These are phyloP conservation scores for Thermothelomyces thermophilus DNA, from an alignment of 2,329 filamentous ascomycete genomes.

Conservation along the genomic window DNA sequence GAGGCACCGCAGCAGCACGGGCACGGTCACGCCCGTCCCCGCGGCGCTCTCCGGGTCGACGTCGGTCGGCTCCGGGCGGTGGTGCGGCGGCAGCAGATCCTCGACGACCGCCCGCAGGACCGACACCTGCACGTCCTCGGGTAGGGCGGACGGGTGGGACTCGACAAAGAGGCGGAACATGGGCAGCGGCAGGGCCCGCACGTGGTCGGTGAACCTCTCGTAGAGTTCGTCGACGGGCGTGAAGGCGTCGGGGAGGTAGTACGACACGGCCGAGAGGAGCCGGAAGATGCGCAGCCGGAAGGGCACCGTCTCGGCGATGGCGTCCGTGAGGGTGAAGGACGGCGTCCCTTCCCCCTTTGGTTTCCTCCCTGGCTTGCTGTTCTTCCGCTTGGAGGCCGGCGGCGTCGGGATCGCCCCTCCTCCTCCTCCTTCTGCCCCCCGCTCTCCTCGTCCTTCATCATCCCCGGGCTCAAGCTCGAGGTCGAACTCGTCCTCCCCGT, in stretches of 20 bases:
- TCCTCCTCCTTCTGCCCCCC: conserved; percentile 35
- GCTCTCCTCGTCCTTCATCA: background rate
- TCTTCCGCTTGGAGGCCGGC: conserved; percentile 28
- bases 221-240: conserved; percentile 46
- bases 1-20: conserved; percentile 52
- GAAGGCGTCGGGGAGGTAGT: conserved; percentile 39
- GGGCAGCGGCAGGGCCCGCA: conserved; percentile 52
- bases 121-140: conserved; percentile 36
- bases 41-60: conserved; percentile 34
- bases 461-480: conserved; percentile 33
- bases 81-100: conserved; percentile 39
- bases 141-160: conserved; percentile 34
- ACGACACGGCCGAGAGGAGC: conserved; percentile 43
- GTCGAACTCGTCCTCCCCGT: conserved; percentile 41
- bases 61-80: conserved; percentile 35
- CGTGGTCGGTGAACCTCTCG: conserved; percentile 48
- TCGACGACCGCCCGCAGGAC: conserved; percentile 41
- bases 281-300: conserved; percentile 58
- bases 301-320: conserved; percentile 47
- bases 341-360: conserved; percentile 24
- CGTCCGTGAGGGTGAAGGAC: conserved; percentile 30
- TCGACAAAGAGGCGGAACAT: conserved; percentile 52
- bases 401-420: conserved; percentile 34
- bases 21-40: conserved; percentile 34
- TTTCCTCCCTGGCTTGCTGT: conserved; percentile 30